These are phyloP conservation scores for Pistacia atlantica DNA, from an alignment of 345 rosid genomes.

Conservation along the genomic window DNA sequence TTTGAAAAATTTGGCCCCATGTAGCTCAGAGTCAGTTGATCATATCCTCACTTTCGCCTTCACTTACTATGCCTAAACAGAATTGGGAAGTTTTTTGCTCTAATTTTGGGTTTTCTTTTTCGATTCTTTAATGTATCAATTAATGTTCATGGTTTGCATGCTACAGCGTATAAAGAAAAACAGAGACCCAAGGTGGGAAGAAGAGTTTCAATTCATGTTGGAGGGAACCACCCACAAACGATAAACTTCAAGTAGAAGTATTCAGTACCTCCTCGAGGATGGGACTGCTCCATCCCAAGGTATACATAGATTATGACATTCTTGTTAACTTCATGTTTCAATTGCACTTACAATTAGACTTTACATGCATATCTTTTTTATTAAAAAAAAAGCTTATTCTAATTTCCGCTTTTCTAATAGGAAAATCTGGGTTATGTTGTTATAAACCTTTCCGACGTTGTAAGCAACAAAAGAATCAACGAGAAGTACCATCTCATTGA, in stretches of 20 bases:
- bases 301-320: slow-evolving; percentile 15
- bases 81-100: too few species aligned
- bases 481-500: slow-evolving; percentile 86
- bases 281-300: slow-evolving; percentile 87
- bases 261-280: slow-evolving; percentile 77
- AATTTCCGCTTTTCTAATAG: slow-evolving; percentile 30
- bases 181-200: slow-evolving; percentile 96
- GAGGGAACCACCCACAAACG: slow-evolving; percentile 80
- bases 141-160: neutral
- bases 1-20: too few species aligned
- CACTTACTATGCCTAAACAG: too few species aligned
- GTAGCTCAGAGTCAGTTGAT: too few species aligned
- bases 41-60: too few species aligned
- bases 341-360: neutral
- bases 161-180: slow-evolving; percentile 74
- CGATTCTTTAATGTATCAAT: neutral
- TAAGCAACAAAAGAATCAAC: slow-evolving; percentile 73
- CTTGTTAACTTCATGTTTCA: neutral
- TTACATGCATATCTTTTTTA: neutral
- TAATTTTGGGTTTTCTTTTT: too few species aligned
- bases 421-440: slow-evolving; percentile 72
- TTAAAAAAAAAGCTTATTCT: neutral
- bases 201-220: slow-evolving; percentile 76
- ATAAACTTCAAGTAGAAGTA: slow-evolving; percentile 78
- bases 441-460: slow-evolving; percentile 70